These are phyloP conservation scores for Fraxinus latifolia DNA, from an alignment of 305 asterid genomes.

Conservation along the genomic window DNA sequence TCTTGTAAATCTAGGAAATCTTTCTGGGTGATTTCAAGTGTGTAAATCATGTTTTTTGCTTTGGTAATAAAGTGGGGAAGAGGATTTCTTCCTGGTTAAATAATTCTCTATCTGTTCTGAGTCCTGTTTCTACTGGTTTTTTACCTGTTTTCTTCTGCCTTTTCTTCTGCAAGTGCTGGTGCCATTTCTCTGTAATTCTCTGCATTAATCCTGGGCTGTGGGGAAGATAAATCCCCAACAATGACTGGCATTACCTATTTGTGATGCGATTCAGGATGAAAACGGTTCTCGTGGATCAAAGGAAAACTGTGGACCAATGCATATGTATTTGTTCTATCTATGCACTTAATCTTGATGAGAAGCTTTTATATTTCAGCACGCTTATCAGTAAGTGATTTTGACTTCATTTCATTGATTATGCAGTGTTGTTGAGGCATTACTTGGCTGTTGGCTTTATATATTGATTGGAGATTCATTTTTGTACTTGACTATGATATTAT, in stretches of 20 bases:
- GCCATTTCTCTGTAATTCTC: too few relatives aligned
- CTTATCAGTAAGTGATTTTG: background rate
- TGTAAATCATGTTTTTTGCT: too few relatives aligned
- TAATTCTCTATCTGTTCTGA: too few relatives aligned
- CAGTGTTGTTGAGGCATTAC: background rate
- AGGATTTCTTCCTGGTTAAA: too few relatives aligned
- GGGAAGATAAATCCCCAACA: too few relatives aligned
- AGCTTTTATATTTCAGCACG: background rate
- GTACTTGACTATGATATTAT: background rate
- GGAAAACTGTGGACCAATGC: constrained; percentile 46
- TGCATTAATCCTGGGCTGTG: too few relatives aligned
- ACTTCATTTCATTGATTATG: background rate
- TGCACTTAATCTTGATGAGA: background rate
- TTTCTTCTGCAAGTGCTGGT: too few relatives aligned
- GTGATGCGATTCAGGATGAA: constrained; percentile 36
- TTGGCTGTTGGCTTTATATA: background rate
- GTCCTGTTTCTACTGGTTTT: too few relatives aligned
- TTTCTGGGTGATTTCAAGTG: too few relatives aligned
- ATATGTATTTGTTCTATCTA: constrained; percentile 5
- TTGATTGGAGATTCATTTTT: background rate
- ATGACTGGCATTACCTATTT: background rate
- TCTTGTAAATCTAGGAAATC: too few relatives aligned
- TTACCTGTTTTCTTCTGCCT: too few relatives aligned
- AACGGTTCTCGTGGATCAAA: constrained; percentile 41
- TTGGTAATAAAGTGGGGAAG: too few relatives aligned